Evolutionary conservation across 257 asterid species (phyloP), one percentile per base, ranked within the genome.

Genomic region (Nicotiana attenuata): DNA sequence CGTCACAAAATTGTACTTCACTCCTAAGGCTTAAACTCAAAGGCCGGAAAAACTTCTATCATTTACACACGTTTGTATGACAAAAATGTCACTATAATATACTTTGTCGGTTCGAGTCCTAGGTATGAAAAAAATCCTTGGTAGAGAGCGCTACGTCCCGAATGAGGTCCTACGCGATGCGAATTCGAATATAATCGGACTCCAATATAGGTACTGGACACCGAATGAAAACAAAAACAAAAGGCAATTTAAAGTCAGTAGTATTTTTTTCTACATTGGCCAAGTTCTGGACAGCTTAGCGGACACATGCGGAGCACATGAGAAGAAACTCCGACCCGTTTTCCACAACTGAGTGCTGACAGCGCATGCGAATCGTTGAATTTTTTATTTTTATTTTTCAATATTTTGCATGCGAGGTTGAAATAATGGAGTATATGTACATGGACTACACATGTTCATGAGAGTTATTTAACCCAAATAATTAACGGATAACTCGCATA

Each of bases 291-390:
- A 7, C 6, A 29, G 0, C 0, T 9, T 19, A 71, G 10, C 50
- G 1, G 80, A 55, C 88, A 82, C 64, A 77, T 60, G 78, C 47
- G 35, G 81, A 28, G 80, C 86, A 78, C 84, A 81, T 57, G 87
- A 76, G 50, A 28, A 52, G 52, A 38, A 28, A 41, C 31, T 59
- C 77, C 13, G 59, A 71, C 60, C 78, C 68, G 24, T 63, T 82
- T 22, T 5, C 73, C 20, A 35, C 61, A 28, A 28, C 29, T 28
- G 29, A 28, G 29, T 20, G 60, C 81, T 61, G 75, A 45, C 78
- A 45, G 28, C 82, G 82, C 85, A 83, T 83, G 85, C 71, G 6
- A 68, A 68, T 68, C 0, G 10, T 19, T n/a, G 56, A 10, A 7
- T 29, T 65, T 26, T 13, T 64, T 61, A 60, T 60, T 69, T 82